phyloP scores from a whole-genome alignment of 306 rosid genomes.

The Prunus davidiana region DNA sequence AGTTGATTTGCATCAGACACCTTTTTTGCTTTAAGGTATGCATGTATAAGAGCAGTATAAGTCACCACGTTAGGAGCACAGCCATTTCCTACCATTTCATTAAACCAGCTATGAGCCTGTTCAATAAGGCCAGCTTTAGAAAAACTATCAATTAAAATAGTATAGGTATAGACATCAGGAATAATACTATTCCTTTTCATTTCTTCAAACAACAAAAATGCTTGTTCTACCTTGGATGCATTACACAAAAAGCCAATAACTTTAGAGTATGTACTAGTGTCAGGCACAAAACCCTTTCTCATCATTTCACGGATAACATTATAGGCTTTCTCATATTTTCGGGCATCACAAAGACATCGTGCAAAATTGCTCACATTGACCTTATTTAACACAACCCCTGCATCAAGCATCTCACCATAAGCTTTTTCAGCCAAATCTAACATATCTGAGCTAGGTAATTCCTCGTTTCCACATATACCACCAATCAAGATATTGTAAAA shows the following conservation, averaged over 20 bases:
- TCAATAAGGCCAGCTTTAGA: conserved; percentile 77
- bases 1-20: conserved; percentile 59
- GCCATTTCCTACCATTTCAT: conserved; percentile 71
- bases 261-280: conserved; percentile 74
- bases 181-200: conserved; percentile 67
- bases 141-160: conserved; percentile 75
- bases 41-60: conserved; percentile 80
- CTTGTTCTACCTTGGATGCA: conserved; percentile 73
- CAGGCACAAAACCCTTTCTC: conserved; percentile 80
- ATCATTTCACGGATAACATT: conserved; percentile 75
- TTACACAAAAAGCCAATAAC: conserved; percentile 76
- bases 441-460: conserved; percentile 44
- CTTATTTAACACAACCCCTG: conserved; percentile 67
- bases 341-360: conserved; percentile 65
- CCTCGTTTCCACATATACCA: conserved; percentile 52
- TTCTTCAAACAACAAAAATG: conserved; percentile 65
- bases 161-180: conserved; percentile 83
- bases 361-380: conserved; percentile 69
- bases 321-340: conserved; percentile 77
- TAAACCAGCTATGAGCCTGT: conserved; percentile 76
- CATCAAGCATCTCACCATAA: conserved; percentile 69
- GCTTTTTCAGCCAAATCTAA: conserved; percentile 76
- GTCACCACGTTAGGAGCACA: conserved; percentile 82
- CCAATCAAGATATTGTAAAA: conserved; percentile 78
- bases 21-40: conserved; percentile 74